Percentiles rank a stretch among this genome's conserved stretches.
Conservation (phyloP, 176 grass and related monocot species). For the Oryza nivara region DNA sequence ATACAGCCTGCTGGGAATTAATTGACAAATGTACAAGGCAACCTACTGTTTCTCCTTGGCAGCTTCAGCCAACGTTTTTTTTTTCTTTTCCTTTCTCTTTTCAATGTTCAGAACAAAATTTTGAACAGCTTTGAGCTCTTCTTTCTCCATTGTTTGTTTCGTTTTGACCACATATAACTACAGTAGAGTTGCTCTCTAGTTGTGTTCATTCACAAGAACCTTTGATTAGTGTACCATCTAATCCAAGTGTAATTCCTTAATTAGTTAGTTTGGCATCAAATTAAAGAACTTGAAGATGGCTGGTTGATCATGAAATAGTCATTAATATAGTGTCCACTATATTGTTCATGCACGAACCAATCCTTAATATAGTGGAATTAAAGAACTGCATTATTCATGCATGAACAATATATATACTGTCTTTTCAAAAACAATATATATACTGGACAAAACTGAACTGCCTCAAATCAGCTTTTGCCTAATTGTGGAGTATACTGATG, state of each 20-base stretch:
- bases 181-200: too few relatives aligned
- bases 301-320: not conserved
- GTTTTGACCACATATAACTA: constrained; percentile 7
- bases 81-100: not conserved
- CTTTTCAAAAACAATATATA: not conserved
- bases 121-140: constrained; percentile 36
- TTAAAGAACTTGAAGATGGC: constrained; percentile 4
- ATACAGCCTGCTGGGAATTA: constrained; percentile 58
- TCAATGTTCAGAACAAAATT: constrained; percentile 32
- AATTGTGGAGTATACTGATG: constrained; percentile 47
- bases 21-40: constrained; percentile 60
- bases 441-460: constrained; percentile 49
- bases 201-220: not conserved
- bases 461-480: constrained; percentile 47
- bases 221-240: not conserved
- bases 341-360: too few relatives aligned
- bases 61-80: constrained; percentile 33
- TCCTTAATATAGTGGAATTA: too few relatives aligned
- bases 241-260: constrained; percentile 5
- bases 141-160: not conserved
- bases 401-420: constrained; percentile 34
- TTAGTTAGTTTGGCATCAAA: not conserved
- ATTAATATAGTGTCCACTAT: too few relatives aligned
- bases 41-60: constrained; percentile 49
- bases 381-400: not conserved